Conservation (phyloP, 176 grass and related monocot genomes). For the Carex kokanica region DNA sequence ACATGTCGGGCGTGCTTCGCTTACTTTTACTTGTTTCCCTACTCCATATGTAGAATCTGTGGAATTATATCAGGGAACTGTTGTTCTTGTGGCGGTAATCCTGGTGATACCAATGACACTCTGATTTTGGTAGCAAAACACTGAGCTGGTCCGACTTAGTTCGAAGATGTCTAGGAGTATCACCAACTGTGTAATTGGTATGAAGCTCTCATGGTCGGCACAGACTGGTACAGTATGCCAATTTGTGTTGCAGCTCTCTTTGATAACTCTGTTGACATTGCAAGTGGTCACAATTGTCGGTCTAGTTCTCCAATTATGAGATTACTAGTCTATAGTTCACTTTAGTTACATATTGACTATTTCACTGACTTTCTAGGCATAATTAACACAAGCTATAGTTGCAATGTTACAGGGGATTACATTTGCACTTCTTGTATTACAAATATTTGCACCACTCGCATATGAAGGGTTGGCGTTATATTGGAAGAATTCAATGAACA, state of each 20-base stretch:
- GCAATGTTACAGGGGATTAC: conserved; percentile 62
- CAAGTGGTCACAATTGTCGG: not conserved
- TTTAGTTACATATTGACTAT: not conserved
- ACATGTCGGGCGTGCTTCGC: not conserved
- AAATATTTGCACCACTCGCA: conserved; percentile 73
- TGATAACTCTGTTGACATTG: conserved; percentile 1
- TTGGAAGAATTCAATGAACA: conserved; percentile 67
- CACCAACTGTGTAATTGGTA: not conserved
- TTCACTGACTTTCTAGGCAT: not conserved
- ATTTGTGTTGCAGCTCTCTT: not conserved
- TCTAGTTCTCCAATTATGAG: not conserved
- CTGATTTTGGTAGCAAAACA: not conserved
- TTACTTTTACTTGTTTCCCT: not conserved
- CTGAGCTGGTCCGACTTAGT: not conserved
- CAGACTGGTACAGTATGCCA: not conserved
- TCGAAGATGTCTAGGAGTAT: not conserved
- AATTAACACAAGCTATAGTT: not conserved
- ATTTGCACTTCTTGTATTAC: conserved; percentile 63
- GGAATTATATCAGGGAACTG: not conserved
- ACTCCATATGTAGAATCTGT: not conserved
- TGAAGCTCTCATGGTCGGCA: not conserved
- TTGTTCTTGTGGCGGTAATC: not conserved
- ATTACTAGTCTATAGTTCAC: not conserved
- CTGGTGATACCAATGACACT: not conserved
- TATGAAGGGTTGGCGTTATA: conserved; percentile 77